A percentile compares a stretch with the other conserved stretches of the same genome.
Conservation (phyloP, 2,329 filamentous ascomycete genomes). For the Chaetomium globosum region DNA sequence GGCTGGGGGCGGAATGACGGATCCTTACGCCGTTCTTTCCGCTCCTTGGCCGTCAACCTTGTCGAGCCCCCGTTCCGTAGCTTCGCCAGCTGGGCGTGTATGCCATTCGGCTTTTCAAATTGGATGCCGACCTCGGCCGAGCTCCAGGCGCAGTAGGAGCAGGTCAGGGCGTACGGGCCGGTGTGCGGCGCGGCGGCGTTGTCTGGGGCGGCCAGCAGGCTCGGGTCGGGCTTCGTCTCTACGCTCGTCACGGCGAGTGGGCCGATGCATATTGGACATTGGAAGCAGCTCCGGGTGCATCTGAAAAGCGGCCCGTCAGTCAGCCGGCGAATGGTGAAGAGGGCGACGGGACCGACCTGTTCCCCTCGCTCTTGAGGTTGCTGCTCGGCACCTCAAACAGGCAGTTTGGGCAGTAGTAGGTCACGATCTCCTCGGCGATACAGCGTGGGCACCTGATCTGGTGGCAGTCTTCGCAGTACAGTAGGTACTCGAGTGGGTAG, state of each 20-base stretch:
- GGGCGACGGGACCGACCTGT: constrained; percentile 64
- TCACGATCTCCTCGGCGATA: constrained; percentile 88
- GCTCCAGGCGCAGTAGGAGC: constrained; percentile 91
- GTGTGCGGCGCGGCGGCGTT: constrained; percentile 42
- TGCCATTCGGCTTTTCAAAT: constrained; percentile 86
- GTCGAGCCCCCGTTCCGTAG: constrained; percentile 64
- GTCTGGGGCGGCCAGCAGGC: constrained; percentile 49
- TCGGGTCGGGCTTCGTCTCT: constrained; percentile 57
- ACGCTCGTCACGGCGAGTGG: constrained; percentile 75
- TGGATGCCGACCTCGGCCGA: constrained; percentile 86
- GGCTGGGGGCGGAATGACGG: constrained; percentile 36
- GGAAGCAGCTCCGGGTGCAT: constrained; percentile 92
- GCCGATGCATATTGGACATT: constrained; percentile 85
- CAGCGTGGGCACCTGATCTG: constrained; percentile 93
- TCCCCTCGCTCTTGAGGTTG: constrained; percentile 88
- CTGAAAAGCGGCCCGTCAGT: constrained; percentile 48
- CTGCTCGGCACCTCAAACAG: constrained; percentile 95
- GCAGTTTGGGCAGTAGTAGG: constrained; percentile 93
- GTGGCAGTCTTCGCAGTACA: constrained; percentile 97
- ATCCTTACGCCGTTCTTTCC: constrained; percentile 57
- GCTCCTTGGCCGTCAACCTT: constrained; percentile 54
- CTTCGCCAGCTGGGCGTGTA: constrained; percentile 76
- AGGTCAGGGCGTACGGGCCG: constrained; percentile 75
- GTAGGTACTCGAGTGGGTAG: constrained; percentile 87
- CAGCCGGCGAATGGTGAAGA: background rate